Conservation (phyloP, 2,329 filamentous ascomycete species). For the Emergomyces pasteurianus region DNA sequence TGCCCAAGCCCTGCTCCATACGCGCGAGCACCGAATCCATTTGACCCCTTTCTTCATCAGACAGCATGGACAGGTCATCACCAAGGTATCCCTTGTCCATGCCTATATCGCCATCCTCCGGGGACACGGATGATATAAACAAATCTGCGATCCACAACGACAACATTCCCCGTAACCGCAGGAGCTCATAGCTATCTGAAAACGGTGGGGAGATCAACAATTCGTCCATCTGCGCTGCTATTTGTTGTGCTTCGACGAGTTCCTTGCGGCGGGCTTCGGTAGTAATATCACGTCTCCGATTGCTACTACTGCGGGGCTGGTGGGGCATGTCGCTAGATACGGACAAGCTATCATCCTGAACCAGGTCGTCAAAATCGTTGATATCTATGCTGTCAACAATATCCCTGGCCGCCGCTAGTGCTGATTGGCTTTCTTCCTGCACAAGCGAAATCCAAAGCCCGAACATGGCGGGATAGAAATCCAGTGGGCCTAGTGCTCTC, state of each 20-base stretch:
- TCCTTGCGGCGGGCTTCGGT: slow-evolving; percentile 38
- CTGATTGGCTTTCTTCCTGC: slow-evolving; percentile 46
- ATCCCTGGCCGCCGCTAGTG: slow-evolving; percentile 28
- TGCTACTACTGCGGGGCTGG: slow-evolving; percentile 11
- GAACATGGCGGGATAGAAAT: slow-evolving; percentile 74
- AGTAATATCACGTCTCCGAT: slow-evolving; percentile 25
- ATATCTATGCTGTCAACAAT: slow-evolving; percentile 14
- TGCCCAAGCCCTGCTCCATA: background rate
- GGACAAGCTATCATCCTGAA: slow-evolving; percentile 12
- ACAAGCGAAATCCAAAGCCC: slow-evolving; percentile 69
- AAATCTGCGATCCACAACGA: slow-evolving; percentile 66
- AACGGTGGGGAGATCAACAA: slow-evolving; percentile 60
- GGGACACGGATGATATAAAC: slow-evolving; percentile 22
- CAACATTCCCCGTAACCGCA: slow-evolving; percentile 61
- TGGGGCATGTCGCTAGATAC: slow-evolving; percentile 11
- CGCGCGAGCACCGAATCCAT: background rate
- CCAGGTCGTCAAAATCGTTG: slow-evolving; percentile 17
- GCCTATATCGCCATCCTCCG: slow-evolving; percentile 13
- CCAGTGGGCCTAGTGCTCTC: slow-evolving; percentile 50
- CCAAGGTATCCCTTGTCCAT: slow-evolving; percentile 3
- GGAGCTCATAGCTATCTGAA: slow-evolving; percentile 52
- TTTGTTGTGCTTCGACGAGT: slow-evolving; percentile 46
- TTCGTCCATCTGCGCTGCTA: slow-evolving; percentile 59
- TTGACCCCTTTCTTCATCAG: background rate
- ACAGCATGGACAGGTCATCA: background rate